Evolutionary conservation across 164 flowering plant genomes (phyloP).

Genomic region (Chimonanthus praecox): DNA sequence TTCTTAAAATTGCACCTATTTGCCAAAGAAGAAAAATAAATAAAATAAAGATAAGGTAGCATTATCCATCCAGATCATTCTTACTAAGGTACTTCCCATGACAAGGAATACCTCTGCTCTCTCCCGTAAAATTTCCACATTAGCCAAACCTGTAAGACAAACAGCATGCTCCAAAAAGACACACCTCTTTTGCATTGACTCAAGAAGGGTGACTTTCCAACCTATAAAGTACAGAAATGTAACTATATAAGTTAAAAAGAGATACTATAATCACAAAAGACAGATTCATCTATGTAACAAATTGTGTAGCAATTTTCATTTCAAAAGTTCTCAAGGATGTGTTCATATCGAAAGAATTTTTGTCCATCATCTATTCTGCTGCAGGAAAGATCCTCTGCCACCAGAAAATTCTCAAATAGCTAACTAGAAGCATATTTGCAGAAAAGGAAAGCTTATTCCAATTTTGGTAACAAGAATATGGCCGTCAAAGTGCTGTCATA

Average conservation of each 20-base stretch:
- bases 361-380: not conserved
- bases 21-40: no score
- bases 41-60: no score
- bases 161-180: slow-evolving; percentile 82
- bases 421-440: no score
- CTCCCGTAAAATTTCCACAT: slow-evolving; percentile 63
- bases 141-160: slow-evolving; percentile 49
- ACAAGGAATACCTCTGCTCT: slow-evolving; percentile 73
- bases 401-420: not conserved
- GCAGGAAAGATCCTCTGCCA: no score
- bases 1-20: no score
- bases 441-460: no score
- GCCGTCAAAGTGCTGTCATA: no score
- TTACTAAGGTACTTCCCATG: no score
- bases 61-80: no score
- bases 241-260: not conserved
- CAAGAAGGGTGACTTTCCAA: slow-evolving; percentile 77
- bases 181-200: slow-evolving; percentile 80
- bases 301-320: not conserved
- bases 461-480: no score
- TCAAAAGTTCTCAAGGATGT: not conserved
- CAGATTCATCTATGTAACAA: not conserved
- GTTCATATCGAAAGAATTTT: not conserved
- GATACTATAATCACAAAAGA: not conserved
- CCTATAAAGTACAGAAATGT: slow-evolving; percentile 28